These are phyloP conservation scores for Zangia roseola DNA, from an alignment of 768 basidiomycete genomes.

Conservation along the genomic window DNA sequence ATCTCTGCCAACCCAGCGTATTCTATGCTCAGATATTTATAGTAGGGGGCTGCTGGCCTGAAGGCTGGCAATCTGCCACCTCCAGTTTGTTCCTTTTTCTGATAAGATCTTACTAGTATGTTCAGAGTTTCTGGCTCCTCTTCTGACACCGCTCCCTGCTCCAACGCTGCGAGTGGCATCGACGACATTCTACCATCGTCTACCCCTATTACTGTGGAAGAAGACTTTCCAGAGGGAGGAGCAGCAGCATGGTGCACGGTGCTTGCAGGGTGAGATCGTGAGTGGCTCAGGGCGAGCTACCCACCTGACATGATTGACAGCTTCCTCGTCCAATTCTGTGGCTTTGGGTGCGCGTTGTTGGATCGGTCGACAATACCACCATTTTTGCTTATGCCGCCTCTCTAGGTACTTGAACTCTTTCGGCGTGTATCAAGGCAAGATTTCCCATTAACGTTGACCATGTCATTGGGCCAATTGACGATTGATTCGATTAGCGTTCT, in stretches of 20 bases:
- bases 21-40: too few relatives aligned
- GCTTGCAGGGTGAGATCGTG: slow-evolving; percentile 21
- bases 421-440: slow-evolving; percentile 29
- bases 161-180: too few relatives aligned
- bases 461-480: background rate
- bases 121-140: too few relatives aligned
- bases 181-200: too few relatives aligned
- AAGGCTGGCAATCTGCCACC: too few relatives aligned
- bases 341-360: slow-evolving; percentile 19
- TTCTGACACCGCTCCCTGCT: too few relatives aligned
- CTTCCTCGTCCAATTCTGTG: slow-evolving; percentile 27
- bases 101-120: too few relatives aligned
- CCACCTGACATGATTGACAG: slow-evolving; percentile 8
- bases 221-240: too few relatives aligned
- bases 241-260: slow-evolving; percentile 26
- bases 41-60: too few relatives aligned
- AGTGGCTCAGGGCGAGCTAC: background rate
- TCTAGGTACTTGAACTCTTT: slow-evolving; percentile 21
- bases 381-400: background rate
- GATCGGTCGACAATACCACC: accelerated
- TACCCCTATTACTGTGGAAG: too few relatives aligned
- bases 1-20: too few relatives aligned
- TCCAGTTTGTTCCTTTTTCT: too few relatives aligned
- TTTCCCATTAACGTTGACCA: background rate
- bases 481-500: slow-evolving; percentile 14